Conservation (phyloP, 768 basidiomycete genomes). For the Naganishia kalamii region DNA sequence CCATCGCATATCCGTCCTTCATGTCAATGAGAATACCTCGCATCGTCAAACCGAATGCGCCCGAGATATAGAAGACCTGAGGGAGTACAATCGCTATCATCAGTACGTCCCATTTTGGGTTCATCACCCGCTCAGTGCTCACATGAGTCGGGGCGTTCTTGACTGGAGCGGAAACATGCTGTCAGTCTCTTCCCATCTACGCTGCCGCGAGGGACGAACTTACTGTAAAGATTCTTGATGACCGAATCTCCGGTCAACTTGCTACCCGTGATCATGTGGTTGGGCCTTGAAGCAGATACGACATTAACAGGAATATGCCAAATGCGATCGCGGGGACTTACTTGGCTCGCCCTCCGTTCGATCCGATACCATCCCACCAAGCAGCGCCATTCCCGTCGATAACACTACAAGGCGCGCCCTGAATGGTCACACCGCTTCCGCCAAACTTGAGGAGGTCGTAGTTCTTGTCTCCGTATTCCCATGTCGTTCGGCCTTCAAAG, state of each 20-base stretch:
- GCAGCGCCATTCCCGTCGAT: conserved; percentile 26
- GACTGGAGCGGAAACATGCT: background rate
- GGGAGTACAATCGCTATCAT: background rate
- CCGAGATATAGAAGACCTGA: conserved; percentile 24
- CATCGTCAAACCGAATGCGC: conserved; percentile 23
- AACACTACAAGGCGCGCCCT: conserved; percentile 25
- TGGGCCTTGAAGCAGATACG: conserved; percentile 21
- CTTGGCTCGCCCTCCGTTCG: conserved; percentile 24
- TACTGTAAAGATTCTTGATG: conserved; percentile 28
- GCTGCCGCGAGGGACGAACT: background rate
- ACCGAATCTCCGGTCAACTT: conserved; percentile 25
- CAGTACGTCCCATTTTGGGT: background rate
- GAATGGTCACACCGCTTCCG: conserved; percentile 25
- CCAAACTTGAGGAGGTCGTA: conserved; percentile 25
- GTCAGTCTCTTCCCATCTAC: background rate
- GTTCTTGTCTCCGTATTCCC: conserved; percentile 22
- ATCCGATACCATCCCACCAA: conserved; percentile 28
- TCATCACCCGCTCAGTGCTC: background rate
- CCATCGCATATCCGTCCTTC: conserved; percentile 23
- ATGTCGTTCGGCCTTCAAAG: conserved; percentile 22
- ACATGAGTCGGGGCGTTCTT: conserved; percentile 18
- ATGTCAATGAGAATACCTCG: conserved; percentile 24
- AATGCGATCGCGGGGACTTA: too few relatives aligned
- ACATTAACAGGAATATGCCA: too few relatives aligned
- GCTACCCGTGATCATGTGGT: conserved; percentile 25